Evolutionary conservation across 441 rosid genomes (phyloP).

Genomic region (Pelargonium exstipulatum): DNA sequence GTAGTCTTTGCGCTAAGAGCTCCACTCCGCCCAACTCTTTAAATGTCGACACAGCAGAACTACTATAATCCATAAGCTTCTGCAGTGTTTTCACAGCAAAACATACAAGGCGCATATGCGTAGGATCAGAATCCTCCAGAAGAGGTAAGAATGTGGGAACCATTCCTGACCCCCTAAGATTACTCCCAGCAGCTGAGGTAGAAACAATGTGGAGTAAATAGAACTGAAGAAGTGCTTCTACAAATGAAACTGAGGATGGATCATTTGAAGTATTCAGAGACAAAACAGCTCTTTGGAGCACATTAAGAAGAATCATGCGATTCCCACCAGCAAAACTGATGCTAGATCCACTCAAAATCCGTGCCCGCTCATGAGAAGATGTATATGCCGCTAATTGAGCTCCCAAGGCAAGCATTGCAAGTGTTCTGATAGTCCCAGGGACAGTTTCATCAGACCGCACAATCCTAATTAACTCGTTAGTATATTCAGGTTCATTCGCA

Average conservation of each 20-base stretch:
- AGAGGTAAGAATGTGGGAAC: constrained; percentile 93
- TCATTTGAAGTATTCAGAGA: constrained; percentile 75
- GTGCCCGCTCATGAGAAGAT: constrained; percentile 91
- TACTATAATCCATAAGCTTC: constrained; percentile 96
- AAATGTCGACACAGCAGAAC: constrained; percentile 83
- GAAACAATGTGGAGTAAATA: constrained; percentile 95
- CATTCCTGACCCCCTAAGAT: constrained; percentile 93
- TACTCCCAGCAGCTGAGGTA: constrained; percentile 48
- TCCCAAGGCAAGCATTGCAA: constrained; percentile 90
- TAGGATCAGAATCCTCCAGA: constrained; percentile 80
- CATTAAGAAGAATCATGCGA: constrained; percentile 89
- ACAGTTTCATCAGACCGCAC: constrained; percentile 84
- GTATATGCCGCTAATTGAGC: constrained; percentile 96
- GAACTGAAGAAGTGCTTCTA: constrained; percentile 96
- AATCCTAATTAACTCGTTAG: constrained; percentile 89
- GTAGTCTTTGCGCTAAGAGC: constrained; percentile 85
- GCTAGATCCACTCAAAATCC: constrained; percentile 86
- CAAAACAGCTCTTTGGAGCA: constrained; percentile 90
- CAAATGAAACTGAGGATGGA: constrained; percentile 83
- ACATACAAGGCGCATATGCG: constrained; percentile 85
- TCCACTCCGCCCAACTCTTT: constrained; percentile 94
- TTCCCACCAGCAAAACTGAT: constrained; percentile 90
- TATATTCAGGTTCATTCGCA: constrained; percentile 97
- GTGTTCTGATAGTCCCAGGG: constrained; percentile 85
- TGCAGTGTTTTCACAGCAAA: constrained; percentile 90